Conservation (phyloP, 257 asterid genomes). For the Ocimum tenuiflorum region DNA sequence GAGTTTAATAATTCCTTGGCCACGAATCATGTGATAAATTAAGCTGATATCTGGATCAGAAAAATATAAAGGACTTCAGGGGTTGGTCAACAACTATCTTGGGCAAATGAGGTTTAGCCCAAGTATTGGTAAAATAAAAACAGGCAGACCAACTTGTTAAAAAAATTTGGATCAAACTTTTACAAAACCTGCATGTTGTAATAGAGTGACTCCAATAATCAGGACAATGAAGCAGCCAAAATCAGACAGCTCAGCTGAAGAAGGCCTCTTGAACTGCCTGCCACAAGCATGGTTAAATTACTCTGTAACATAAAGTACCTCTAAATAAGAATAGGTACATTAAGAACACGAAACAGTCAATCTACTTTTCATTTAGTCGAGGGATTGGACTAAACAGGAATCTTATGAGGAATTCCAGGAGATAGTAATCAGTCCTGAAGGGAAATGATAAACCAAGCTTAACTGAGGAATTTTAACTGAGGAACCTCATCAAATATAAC, state of each 20-base stretch:
- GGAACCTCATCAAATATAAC: slow-evolving; percentile 3
- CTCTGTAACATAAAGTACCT: slow-evolving; percentile 30
- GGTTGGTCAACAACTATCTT: neutral
- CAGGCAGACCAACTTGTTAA: neutral
- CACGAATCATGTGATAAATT: slow-evolving; percentile 99
- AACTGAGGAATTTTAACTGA: neutral
- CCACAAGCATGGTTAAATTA: slow-evolving; percentile 65
- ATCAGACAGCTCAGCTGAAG: slow-evolving; percentile 85
- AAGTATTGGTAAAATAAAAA: neutral
- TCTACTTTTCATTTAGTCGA: neutral
- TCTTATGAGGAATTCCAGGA: neutral
- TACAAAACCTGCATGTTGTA: slow-evolving; percentile 81
- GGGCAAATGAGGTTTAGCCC: neutral
- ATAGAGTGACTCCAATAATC: slow-evolving; percentile 62
- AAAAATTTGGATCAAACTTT: slow-evolving; percentile 12
- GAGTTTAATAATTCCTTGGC: slow-evolving; percentile 91
- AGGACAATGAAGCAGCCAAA: slow-evolving; percentile 75
- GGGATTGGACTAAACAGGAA: neutral
- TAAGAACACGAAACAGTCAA: neutral
- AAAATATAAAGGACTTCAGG: slow-evolving; percentile 1
- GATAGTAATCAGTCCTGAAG: neutral
- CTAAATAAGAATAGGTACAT: slow-evolving; percentile 10
- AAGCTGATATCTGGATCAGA: slow-evolving; percentile 75
- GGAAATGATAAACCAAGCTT: neutral
- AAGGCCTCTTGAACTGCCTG: slow-evolving; percentile 97